These are phyloP conservation scores for Calonectria pteridis DNA, from an alignment of 2,329 filamentous ascomycete species.

Conservation along the genomic window DNA sequence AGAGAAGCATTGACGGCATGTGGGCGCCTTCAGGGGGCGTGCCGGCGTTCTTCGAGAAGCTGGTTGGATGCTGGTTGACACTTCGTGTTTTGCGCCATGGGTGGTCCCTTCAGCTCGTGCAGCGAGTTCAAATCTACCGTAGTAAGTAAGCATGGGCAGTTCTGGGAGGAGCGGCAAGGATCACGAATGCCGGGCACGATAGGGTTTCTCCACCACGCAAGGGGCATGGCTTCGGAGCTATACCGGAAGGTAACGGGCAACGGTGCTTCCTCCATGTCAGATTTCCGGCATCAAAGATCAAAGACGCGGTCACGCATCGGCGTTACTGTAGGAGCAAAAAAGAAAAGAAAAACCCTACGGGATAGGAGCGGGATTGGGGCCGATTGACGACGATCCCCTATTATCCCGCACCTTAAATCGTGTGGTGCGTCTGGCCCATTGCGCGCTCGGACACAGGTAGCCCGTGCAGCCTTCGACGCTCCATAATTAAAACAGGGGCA, in stretches of 20 bases:
- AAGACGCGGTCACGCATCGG: not conserved
- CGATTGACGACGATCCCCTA: not conserved
- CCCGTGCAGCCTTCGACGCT: not conserved
- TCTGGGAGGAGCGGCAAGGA: not conserved
- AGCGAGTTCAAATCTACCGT: not conserved
- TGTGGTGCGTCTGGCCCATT: not conserved
- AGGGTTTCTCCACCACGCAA: not conserved
- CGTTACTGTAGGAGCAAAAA: not conserved
- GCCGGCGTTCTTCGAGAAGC: not conserved
- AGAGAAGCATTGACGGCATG: not conserved
- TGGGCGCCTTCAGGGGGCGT: not conserved
- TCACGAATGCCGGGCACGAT: not conserved
- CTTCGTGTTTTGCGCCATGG: not conserved
- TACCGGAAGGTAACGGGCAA: not conserved
- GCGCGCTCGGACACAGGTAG: not conserved
- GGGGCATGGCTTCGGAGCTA: not conserved
- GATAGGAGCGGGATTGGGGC: not conserved
- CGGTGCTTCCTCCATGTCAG: not conserved
- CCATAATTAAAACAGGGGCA: slow-evolving; percentile 3
- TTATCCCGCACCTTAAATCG: not conserved
- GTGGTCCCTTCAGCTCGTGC: not conserved
- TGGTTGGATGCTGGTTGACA: not conserved
- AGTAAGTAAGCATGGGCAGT: not conserved
- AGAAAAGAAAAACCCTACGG: not conserved
- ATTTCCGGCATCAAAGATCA: not conserved